A percentile compares a stretch with the other conserved stretches of the same genome.
Conservation (phyloP, 202 grass and related monocot genomes). For the Schoenoplectus triqueter region DNA sequence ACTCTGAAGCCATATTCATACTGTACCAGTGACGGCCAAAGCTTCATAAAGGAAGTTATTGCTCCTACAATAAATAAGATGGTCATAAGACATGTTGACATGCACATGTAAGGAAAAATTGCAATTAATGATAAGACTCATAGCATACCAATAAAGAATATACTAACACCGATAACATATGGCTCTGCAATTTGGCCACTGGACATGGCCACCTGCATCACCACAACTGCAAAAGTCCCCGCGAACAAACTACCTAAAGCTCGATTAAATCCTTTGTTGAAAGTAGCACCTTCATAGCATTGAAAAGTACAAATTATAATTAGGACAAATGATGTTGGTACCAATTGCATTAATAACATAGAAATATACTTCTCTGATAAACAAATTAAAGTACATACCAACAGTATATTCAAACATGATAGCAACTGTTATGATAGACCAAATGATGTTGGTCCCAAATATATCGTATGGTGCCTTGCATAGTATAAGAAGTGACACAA, state of each 20-base stretch:
- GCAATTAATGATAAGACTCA: constrained; percentile 4
- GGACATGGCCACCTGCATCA: constrained; percentile 72
- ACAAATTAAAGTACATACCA: constrained; percentile 47
- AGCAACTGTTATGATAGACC: constrained; percentile 81
- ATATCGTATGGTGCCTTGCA: constrained; percentile 59
- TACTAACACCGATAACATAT: constrained; percentile 83
- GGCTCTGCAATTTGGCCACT: constrained; percentile 75
- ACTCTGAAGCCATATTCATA: constrained; percentile 85
- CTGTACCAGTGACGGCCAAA: constrained; percentile 68
- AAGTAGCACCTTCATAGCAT: constrained; percentile 64
- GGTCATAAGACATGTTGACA: constrained; percentile 13
- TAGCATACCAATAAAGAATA: constrained; percentile 71
- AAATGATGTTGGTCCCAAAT: constrained; percentile 76
- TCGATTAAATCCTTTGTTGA: constrained; percentile 77
- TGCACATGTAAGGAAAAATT: not conserved
- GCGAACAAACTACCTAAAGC: constrained; percentile 77
- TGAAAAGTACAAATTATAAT: constrained; percentile 29
- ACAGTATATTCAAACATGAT: constrained; percentile 93
- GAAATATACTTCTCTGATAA: constrained; percentile 15
- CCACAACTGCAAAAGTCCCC: constrained; percentile 68
- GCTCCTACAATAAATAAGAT: constrained; percentile 56
- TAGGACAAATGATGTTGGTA: not conserved
- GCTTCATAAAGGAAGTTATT: constrained; percentile 81
- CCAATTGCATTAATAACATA: not conserved
- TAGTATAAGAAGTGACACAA: constrained; percentile 82